Evolutionary conservation across 2,329 filamentous ascomycete genomes (phyloP).

Genomic region (Xylaria sp.): DNA sequence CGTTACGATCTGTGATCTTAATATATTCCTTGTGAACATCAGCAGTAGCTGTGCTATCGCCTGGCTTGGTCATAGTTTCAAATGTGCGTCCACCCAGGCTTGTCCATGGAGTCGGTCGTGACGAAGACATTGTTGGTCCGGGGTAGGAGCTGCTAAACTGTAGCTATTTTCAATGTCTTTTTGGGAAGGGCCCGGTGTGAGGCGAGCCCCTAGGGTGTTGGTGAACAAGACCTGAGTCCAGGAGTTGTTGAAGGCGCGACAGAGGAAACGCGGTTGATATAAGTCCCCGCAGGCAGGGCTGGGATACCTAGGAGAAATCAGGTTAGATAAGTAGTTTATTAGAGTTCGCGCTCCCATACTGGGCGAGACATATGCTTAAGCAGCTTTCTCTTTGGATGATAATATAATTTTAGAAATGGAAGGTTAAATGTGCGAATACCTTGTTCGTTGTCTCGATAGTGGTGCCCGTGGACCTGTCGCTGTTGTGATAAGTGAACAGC

Average conservation of each 20-base stretch:
- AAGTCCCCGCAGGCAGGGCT: neutral
- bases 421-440: neutral
- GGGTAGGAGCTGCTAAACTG: neutral
- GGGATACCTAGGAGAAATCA: neutral
- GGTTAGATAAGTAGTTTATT: neutral
- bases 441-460: neutral
- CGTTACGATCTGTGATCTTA: conserved; percentile 9
- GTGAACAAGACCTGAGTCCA: neutral
- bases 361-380: neutral
- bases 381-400: neutral
- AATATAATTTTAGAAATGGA: no score
- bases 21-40: neutral
- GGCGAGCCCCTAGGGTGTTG: neutral
- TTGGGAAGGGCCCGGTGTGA: neutral
- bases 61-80: neutral
- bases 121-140: neutral
- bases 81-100: no score
- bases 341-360: no score
- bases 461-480: neutral
- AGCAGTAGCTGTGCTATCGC: neutral
- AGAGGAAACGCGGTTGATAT: neutral
- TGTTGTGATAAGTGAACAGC: neutral
- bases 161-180: neutral
- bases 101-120: neutral
- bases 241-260: neutral